A percentile compares a stretch with the other conserved stretches of the same genome.
Conservation (phyloP, 1,284 basidiomycete genomes). For the Puccinia coronata region DNA sequence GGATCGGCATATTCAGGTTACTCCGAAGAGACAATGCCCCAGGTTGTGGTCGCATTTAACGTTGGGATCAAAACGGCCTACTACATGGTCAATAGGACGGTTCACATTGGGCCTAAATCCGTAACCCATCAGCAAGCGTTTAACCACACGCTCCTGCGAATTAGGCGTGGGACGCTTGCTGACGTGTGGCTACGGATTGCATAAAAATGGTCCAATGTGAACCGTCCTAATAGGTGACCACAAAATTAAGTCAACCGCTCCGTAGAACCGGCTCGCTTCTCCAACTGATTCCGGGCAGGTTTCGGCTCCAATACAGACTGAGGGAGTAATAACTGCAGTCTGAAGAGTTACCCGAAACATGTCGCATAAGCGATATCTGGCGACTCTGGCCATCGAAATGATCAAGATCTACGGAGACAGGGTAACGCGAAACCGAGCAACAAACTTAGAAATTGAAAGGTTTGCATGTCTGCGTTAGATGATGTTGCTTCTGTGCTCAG, state of each 20-base stretch:
- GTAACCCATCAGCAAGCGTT: too few relatives aligned
- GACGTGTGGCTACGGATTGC: too few relatives aligned
- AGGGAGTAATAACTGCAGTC: background rate
- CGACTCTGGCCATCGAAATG: background rate
- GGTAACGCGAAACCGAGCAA: background rate
- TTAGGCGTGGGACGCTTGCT: too few relatives aligned
- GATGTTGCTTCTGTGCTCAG: background rate
- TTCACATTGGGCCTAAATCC: too few relatives aligned
- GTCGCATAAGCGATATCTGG: background rate
- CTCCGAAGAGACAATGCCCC: conserved; percentile 14
- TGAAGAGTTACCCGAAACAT: background rate
- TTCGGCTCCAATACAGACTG: conserved; percentile 12
- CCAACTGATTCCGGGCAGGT: conserved; percentile 4
- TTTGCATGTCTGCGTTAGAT: background rate
- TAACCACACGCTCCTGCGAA: background rate
- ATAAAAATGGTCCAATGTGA: too few relatives aligned
- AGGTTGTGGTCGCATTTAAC: background rate
- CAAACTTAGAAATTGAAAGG: background rate
- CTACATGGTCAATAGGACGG: too few relatives aligned
- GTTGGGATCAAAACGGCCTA: background rate
- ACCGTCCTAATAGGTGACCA: too few relatives aligned
- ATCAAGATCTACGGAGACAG: background rate
- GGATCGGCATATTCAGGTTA: conserved; percentile 8
- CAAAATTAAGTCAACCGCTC: conserved; percentile 5
- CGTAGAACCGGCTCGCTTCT: background rate